Conservation (phyloP, 179 eudicot genomes). For the Patellifolia procumbens region DNA sequence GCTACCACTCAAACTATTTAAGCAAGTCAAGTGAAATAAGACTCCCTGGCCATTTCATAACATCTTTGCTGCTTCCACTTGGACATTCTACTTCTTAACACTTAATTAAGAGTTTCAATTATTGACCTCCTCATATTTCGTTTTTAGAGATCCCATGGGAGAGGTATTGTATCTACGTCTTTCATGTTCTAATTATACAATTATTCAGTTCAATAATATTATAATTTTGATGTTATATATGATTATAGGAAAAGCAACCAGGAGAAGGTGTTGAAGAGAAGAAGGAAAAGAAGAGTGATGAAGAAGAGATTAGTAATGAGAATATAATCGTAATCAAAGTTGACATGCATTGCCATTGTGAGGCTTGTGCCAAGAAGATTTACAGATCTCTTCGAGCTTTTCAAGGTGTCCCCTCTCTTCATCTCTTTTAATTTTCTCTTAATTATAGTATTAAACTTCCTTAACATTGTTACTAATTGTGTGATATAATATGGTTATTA, state of each 20-base stretch:
- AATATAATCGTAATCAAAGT: constrained; percentile 56
- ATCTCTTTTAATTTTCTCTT: not conserved
- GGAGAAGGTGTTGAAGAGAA: not conserved
- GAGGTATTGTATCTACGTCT: not conserved
- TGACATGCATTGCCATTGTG: constrained; percentile 77
- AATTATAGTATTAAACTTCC: no score
- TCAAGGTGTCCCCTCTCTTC: constrained; percentile 35
- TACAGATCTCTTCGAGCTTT: constrained; percentile 43
- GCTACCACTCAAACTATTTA: no score
- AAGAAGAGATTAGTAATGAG: constrained; percentile 17
- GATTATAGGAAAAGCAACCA: constrained; percentile 19
- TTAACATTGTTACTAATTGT: no score
- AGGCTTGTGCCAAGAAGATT: constrained; percentile 66
- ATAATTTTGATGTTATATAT: not conserved
- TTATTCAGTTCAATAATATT: not conserved
- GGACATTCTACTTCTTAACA: no score
- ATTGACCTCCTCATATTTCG: no score
- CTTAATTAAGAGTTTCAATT: no score
- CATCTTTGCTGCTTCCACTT: no score
- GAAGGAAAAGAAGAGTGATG: constrained; percentile 22
- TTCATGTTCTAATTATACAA: not conserved
- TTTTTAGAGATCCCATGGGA: not conserved
- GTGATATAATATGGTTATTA: no score
- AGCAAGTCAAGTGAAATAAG: no score
- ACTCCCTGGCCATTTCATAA: no score